Percentiles rank a stretch among this genome's conserved stretches.
These are phyloP conservation scores for Penicillium psychrosexuale DNA, from an alignment of 2,329 filamentous ascomycete species.

Conservation along the genomic window DNA sequence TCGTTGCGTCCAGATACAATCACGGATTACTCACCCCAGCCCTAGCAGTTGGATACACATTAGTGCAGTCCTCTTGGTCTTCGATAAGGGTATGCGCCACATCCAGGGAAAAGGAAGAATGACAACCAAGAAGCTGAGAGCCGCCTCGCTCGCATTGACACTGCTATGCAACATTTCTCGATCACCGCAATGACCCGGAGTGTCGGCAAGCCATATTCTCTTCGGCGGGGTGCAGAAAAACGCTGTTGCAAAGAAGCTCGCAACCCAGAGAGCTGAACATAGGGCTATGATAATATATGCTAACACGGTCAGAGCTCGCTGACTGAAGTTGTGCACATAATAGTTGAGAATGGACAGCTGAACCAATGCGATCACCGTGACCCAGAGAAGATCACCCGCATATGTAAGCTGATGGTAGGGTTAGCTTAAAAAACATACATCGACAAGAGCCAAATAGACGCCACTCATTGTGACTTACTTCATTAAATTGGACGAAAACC, in stretches of 20 bases:
- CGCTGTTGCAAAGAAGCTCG: slow-evolving; percentile 16
- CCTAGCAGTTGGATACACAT: slow-evolving; percentile 11
- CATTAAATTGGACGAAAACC: slow-evolving; percentile 10
- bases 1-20: not conserved
- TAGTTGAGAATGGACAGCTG: slow-evolving; percentile 20
- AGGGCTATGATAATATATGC: slow-evolving; percentile 10
- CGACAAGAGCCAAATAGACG: not conserved
- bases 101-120: slow-evolving; percentile 8
- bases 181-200: slow-evolving; percentile 13
- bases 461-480: slow-evolving; percentile 9
- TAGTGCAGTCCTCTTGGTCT: slow-evolving; percentile 5
- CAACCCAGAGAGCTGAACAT: slow-evolving; percentile 14
- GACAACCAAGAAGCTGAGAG: slow-evolving; percentile 15
- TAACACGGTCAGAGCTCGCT: slow-evolving; percentile 6
- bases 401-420: slow-evolving; percentile 14
- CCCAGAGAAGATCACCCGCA: slow-evolving; percentile 18
- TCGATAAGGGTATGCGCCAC: slow-evolving; percentile 6
- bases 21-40: slow-evolving; percentile 11
- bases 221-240: slow-evolving; percentile 17
- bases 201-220: slow-evolving; percentile 13
- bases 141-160: slow-evolving; percentile 7
- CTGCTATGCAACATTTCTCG: slow-evolving; percentile 13
- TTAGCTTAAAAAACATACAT: not conserved
- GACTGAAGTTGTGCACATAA: slow-evolving; percentile 15
- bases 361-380: slow-evolving; percentile 10